A percentile compares a stretch with the other conserved stretches of the same genome.
These are phyloP conservation scores for Naematelia encephala DNA, from an alignment of 768 basidiomycete species.

Conservation along the genomic window DNA sequence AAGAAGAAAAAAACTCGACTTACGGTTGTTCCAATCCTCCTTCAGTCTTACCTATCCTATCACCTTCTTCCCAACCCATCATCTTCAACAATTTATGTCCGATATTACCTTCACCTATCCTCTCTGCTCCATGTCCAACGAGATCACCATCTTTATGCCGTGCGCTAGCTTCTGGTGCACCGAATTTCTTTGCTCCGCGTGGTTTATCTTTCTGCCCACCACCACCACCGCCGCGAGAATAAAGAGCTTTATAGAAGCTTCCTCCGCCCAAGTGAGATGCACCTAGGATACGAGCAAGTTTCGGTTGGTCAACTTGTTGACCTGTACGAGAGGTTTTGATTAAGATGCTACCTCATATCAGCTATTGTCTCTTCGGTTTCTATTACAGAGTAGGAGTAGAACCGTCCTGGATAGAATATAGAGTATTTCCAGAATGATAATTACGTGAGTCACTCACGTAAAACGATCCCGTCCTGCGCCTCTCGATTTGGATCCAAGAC, in stretches of 20 bases:
- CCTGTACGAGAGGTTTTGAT: conserved; percentile 65
- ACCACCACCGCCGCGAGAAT: conserved; percentile 44
- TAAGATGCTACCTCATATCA: conserved; percentile 57
- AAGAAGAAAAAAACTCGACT: conserved; percentile 26
- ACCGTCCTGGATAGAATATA: too few species aligned
- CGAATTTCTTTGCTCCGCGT: conserved; percentile 33
- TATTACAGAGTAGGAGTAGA: too few species aligned
- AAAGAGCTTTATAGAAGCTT: conserved; percentile 48
- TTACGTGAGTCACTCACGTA: conserved; percentile 55
- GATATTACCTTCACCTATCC: conserved; percentile 72
- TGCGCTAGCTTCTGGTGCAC: conserved; percentile 49
- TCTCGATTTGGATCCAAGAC: conserved; percentile 69
- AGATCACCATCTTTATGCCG: conserved; percentile 76
- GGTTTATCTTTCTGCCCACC: conserved; percentile 20
- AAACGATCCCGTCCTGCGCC: conserved; percentile 69
- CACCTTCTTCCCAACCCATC: conserved; percentile 83
- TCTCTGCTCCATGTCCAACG: conserved; percentile 79
- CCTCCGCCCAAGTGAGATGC: conserved; percentile 41
- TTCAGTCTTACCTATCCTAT: conserved; percentile 62
- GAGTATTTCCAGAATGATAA: too few species aligned
- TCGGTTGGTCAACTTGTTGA: conserved; percentile 59
- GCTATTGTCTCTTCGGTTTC: too few species aligned
- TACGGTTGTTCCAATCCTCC: conserved; percentile 68
- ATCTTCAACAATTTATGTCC: conserved; percentile 81
- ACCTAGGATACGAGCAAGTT: conserved; percentile 55